These are phyloP conservation scores for Aspergillus brunneoviolaceus DNA, from an alignment of 2,329 filamentous ascomycete genomes.

Conservation along the genomic window DNA sequence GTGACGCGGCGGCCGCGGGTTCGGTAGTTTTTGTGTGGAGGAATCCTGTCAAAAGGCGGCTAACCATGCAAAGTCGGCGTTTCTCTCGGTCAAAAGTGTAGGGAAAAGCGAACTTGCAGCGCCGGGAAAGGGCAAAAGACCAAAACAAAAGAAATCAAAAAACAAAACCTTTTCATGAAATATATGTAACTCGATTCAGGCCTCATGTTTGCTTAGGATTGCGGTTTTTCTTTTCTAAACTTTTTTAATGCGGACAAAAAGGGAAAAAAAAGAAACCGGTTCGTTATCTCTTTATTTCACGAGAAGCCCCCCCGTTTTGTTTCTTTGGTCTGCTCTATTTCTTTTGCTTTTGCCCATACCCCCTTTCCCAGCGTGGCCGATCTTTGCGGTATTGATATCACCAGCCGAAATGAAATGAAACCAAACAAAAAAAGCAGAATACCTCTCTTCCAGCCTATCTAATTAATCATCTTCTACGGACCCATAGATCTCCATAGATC, in stretches of 20 bases:
- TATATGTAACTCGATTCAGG: constrained; percentile 43
- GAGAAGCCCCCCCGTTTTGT: constrained; percentile 16
- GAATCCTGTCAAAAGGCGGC: constrained; percentile 38
- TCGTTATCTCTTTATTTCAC: constrained; percentile 35
- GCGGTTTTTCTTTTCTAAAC: constrained; percentile 22
- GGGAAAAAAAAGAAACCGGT: constrained; percentile 23
- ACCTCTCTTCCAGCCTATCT: constrained; percentile 33
- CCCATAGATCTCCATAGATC: no score
- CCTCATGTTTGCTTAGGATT: constrained; percentile 38
- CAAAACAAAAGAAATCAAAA: neutral
- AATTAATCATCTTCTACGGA: constrained; percentile 10
- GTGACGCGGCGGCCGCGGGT: constrained; percentile 40
- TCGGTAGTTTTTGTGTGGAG: constrained; percentile 42
- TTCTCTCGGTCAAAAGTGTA: constrained; percentile 20
- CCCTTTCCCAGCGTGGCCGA: constrained; percentile 29
- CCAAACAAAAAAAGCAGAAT: constrained; percentile 39
- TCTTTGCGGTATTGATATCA: constrained; percentile 25
- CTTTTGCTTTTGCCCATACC: neutral
- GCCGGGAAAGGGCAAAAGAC: constrained; percentile 30
- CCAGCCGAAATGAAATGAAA: constrained; percentile 34
- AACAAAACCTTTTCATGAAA: constrained; percentile 30
- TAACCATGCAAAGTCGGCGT: constrained; percentile 34
- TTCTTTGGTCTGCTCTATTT: neutral
- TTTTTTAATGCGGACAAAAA: constrained; percentile 18
- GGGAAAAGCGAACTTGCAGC: constrained; percentile 19